A percentile compares a stretch with the other conserved stretches of the same genome.
Conservation (phyloP, 2,329 filamentous ascomycete genomes). For the Colletotrichum sp. region DNA sequence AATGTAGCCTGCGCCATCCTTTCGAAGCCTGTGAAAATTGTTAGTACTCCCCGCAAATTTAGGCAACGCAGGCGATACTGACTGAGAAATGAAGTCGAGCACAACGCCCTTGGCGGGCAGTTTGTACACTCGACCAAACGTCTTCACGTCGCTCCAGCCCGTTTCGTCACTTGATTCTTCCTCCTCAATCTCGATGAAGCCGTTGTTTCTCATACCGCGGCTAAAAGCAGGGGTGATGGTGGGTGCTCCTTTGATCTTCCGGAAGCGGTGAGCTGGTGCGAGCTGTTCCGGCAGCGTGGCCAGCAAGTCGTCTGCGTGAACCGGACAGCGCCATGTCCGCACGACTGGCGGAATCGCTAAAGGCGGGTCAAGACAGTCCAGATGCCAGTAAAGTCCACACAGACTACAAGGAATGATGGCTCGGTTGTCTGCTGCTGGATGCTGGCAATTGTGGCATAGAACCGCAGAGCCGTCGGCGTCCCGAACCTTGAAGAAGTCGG, state of each 20-base stretch:
- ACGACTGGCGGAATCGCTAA: conserved; percentile 78
- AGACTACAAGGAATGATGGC: conserved; percentile 86
- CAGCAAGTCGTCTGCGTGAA: conserved; percentile 81
- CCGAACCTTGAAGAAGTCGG: conserved; percentile 71
- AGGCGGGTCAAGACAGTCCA: conserved; percentile 90
- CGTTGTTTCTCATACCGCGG: conserved; percentile 75
- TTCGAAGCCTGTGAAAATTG: conserved; percentile 34
- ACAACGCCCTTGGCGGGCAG: conserved; percentile 70
- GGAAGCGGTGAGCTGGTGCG: conserved; percentile 65
- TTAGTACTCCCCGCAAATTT: conserved; percentile 14
- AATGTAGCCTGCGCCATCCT: conserved; percentile 43
- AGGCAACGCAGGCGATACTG: conserved; percentile 31
- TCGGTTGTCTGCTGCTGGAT: conserved; percentile 65
- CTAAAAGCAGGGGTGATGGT: conserved; percentile 56
- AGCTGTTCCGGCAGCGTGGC: conserved; percentile 59
- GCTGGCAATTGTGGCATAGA: conserved; percentile 78
- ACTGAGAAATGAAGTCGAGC: conserved; percentile 75
- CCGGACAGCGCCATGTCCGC: conserved; percentile 86
- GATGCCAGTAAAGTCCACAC: conserved; percentile 85
- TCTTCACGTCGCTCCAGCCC: conserved; percentile 62
- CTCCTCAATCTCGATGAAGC: conserved; percentile 73
- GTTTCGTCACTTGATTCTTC: conserved; percentile 61
- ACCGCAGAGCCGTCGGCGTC: conserved; percentile 77
- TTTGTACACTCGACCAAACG: conserved; percentile 70
- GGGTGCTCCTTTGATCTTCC: conserved; percentile 61